Conservation (phyloP, 305 asterid species). For the Andrographis paniculata region DNA sequence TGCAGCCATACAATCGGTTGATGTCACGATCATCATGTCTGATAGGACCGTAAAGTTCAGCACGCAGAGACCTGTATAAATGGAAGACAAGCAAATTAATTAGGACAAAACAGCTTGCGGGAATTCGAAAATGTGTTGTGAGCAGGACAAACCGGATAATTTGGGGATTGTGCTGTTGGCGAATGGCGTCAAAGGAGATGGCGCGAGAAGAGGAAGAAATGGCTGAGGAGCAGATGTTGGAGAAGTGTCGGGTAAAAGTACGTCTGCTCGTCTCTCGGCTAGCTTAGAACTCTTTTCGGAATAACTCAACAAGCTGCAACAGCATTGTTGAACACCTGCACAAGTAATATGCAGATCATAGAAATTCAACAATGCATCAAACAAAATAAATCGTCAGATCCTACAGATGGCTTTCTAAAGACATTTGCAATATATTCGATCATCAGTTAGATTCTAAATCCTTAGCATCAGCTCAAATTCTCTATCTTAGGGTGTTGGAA, state of each 20-base stretch:
- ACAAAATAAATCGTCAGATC: too few species aligned
- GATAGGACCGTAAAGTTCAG: constrained; percentile 62
- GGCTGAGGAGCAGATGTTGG: constrained; percentile 72
- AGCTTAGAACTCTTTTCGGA: constrained; percentile 26
- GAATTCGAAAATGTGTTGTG: constrained; percentile 6
- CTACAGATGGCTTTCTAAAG: too few species aligned
- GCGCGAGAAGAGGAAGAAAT: constrained; percentile 83
- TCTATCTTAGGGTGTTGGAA: too few species aligned
- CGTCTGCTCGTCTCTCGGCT: constrained; percentile 36
- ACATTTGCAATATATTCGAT: too few species aligned
- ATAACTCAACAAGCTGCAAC: constrained; percentile 28
- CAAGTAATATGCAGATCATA: not conserved
- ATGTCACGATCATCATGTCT: constrained; percentile 59
- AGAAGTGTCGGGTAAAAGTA: constrained; percentile 48
- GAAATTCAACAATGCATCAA: not conserved
- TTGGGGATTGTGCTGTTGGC: constrained; percentile 76
- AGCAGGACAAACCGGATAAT: constrained; percentile 65
- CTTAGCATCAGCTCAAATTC: too few species aligned
- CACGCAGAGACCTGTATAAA: constrained; percentile 63
- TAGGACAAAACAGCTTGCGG: constrained; percentile 1
- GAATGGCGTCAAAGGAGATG: constrained; percentile 92
- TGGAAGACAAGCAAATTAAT: constrained; percentile 8
- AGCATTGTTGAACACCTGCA: constrained; percentile 45
- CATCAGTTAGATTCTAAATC: too few species aligned
- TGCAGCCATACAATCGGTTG: constrained; percentile 81